Percentiles rank a stretch among this genome's conserved stretches.
Evolutionary conservation across 139 green algal species (phyloP).

Genomic region (Chlorella sp.): DNA sequence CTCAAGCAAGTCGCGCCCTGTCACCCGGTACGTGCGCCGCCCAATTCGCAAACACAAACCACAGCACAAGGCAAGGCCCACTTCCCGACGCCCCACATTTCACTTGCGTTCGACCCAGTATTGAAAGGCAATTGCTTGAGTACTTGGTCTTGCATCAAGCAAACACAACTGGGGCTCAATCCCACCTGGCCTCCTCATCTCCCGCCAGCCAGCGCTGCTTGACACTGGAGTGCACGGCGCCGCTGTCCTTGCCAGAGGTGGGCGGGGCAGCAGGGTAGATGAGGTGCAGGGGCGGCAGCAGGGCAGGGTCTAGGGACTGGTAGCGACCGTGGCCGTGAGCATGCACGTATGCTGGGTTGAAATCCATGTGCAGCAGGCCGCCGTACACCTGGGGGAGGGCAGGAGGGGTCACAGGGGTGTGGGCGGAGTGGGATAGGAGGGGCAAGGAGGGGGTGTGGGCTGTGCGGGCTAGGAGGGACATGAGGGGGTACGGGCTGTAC

Average conservation of each 20-base stretch:
- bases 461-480: not conserved
- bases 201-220: slow-evolving; percentile 74
- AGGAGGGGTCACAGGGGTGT: not conserved
- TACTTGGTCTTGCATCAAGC: too few relatives aligned
- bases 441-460: too few relatives aligned
- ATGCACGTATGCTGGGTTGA: slow-evolving; percentile 49
- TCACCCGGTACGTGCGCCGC: too few relatives aligned
- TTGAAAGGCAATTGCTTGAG: too few relatives aligned
- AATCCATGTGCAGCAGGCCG: slow-evolving; percentile 90
- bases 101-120: too few relatives aligned
- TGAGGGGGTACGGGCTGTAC: too few relatives aligned
- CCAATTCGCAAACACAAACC: not conserved
- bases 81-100: too few relatives aligned
- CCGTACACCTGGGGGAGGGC: slow-evolving; percentile 79
- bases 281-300: slow-evolving; percentile 77
- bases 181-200: slow-evolving; percentile 47
- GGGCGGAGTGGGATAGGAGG: not conserved
- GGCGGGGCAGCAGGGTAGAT: slow-evolving; percentile 56
- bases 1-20: too few relatives aligned
- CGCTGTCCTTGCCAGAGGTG: slow-evolving; percentile 68
- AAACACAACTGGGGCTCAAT: too few relatives aligned
- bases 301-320: not conserved
- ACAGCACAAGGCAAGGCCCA: too few relatives aligned
- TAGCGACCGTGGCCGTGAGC: slow-evolving; percentile 29
- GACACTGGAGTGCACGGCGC: slow-evolving; percentile 76